These are phyloP conservation scores for Gardenia jasminoides DNA, from an alignment of 257 asterid genomes.

Conservation along the genomic window DNA sequence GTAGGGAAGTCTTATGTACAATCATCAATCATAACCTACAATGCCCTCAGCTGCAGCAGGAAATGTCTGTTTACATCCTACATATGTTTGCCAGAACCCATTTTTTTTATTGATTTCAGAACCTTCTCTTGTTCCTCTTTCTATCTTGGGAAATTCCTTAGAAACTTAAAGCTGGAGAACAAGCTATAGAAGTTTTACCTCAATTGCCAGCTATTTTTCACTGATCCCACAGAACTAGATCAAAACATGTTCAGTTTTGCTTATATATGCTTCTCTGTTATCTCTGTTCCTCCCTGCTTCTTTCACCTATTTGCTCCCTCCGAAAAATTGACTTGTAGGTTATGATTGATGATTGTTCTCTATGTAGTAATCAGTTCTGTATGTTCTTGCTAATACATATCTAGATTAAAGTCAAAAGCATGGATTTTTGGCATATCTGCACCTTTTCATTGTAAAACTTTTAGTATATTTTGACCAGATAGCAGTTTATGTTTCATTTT, in stretches of 20 bases:
- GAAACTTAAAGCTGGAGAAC: no score
- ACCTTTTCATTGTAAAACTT: background rate
- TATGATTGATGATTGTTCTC: no score
- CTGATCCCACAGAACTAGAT: background rate
- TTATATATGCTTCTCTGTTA: background rate
- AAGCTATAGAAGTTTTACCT: no score
- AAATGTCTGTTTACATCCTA: background rate
- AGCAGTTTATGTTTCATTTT: background rate
- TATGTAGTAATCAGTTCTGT: no score
- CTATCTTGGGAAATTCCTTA: background rate
- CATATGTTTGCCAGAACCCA: background rate
- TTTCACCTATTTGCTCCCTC: background rate
- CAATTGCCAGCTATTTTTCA: background rate
- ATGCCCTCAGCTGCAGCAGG: background rate
- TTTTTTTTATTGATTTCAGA: background rate
- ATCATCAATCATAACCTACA: no score
- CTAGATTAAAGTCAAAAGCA: no score
- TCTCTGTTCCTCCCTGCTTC: background rate
- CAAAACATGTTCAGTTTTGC: background rate
- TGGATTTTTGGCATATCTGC: background rate
- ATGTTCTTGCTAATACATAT: no score
- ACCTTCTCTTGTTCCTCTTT: no score
- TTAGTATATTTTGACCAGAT: background rate
- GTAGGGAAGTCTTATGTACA: no score
- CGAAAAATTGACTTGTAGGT: slow-evolving; percentile 20